Evolutionary conservation across 768 basidiomycete genomes (phyloP), one percentile per base, ranked within the genome.

Genomic region (Boletellus sp.): DNA sequence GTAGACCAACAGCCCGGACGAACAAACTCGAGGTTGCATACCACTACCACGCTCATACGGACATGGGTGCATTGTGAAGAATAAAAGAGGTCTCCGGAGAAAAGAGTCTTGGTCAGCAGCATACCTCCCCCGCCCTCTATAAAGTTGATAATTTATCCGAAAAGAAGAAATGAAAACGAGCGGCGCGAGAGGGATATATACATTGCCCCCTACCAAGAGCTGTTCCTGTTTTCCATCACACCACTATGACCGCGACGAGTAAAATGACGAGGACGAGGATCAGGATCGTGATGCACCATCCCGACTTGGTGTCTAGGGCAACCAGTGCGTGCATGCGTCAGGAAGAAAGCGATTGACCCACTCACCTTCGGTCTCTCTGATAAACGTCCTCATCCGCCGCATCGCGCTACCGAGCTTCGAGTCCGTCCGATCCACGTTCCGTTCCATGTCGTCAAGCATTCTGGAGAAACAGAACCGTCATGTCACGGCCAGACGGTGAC

Each of bases 241-340:
- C 65, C 39, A 96, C 71, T 31, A 97, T 87, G 38, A 93, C 90
- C 6, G 84, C 80, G 28, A 94, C 66, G 11, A 97, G 74, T 19
- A 98, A 74, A 24, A 85, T 74, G 67, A 84, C 72, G 1, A 97
- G 76, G 19, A 97, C 75, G 33, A 93, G 75, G 35, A 91, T 89
- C 26, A 97, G 75, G 47, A 94, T 81, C 28, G 84, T 76, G 47
- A 98, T 87, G 64, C 90, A 93, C 85, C 90, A 96, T 28, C 89
- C 88, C 32, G 90, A 92, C 53, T 87, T 87, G 36, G 84, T 88
- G 65, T 93, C 94, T 85, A n/a, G n/a, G n/a, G n/a, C n/a, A n/a
- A n/a, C n/a, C n/a, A n/a, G 13, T 45, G 45, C 17, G 34, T 37
- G 4, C 24, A 20, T 41, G 24, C 12, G 5, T 56, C n/a, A 63